A percentile compares a stretch with the other conserved stretches of the same genome.
Evolutionary conservation across 2,329 filamentous ascomycete species (phyloP).

Genomic region (Colletotrichum caudatum): DNA sequence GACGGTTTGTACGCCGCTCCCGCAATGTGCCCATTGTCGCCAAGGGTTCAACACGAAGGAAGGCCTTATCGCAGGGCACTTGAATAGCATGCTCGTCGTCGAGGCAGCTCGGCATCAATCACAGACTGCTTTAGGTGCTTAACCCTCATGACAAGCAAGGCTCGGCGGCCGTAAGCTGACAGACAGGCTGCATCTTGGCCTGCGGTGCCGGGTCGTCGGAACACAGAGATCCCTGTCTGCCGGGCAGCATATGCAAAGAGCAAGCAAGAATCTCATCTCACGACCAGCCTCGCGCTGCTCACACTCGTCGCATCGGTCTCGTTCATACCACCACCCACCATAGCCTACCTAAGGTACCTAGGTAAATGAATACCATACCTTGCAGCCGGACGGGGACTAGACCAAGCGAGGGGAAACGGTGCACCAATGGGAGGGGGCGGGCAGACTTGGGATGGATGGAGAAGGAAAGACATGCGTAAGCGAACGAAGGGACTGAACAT

Average conservation of each 20-base stretch:
- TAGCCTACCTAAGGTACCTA: background rate
- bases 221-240: slow-evolving; percentile 19
- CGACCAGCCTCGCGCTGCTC: slow-evolving; percentile 18
- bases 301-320: background rate
- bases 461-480: slow-evolving; percentile 21
- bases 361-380: too few relatives aligned
- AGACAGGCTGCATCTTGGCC: slow-evolving; percentile 28
- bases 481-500: slow-evolving; percentile 24
- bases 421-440: background rate
- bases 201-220: slow-evolving; percentile 7
- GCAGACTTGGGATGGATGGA: background rate
- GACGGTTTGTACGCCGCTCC: background rate
- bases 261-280: slow-evolving; percentile 1
- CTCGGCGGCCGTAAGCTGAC: background rate
- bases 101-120: background rate
- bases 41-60: background rate
- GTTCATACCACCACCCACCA: slow-evolving; percentile 1
- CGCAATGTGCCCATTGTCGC: background rate
- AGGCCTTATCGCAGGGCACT: too few relatives aligned
- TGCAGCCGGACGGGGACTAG: background rate
- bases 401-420: background rate
- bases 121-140: background rate
- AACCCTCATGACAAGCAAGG: too few relatives aligned
- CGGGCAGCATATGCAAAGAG: background rate
- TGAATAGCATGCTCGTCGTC: background rate